Evolutionary conservation across 2,329 filamentous ascomycete species (phyloP).

Genomic region (Cryphonectria naterciae): DNA sequence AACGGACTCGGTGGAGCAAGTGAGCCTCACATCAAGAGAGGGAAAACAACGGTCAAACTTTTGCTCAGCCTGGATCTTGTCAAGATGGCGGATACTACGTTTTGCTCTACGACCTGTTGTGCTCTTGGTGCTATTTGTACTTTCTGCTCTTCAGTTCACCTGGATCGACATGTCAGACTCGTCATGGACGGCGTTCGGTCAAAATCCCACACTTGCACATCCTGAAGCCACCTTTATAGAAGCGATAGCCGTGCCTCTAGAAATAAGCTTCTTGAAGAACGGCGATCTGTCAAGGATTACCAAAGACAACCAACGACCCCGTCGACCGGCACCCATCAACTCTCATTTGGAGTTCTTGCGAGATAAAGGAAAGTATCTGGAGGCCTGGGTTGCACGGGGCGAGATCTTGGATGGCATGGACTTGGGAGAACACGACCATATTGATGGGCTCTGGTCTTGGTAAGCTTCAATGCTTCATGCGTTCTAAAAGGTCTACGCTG

Average conservation of each 20-base stretch:
- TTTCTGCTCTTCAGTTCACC: conserved; percentile 1
- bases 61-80: background rate
- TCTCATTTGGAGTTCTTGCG: conserved; percentile 5
- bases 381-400: conserved; percentile 11
- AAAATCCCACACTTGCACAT: background rate
- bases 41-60: background rate
- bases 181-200: conserved; percentile 6
- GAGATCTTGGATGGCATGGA: conserved; percentile 9
- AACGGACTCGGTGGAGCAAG: background rate
- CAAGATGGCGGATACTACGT: conserved; percentile 6
- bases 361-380: conserved; percentile 5
- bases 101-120: conserved; percentile 4
- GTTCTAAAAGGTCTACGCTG: background rate
- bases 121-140: conserved; percentile 1
- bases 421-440: conserved; percentile 5
- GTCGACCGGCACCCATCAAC: background rate
- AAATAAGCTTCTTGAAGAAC: conserved; percentile 3
- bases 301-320: conserved; percentile 4
- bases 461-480: background rate
- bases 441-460: conserved; percentile 16
- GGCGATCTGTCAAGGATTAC: conserved; percentile 5
- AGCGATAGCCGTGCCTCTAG: background rate
- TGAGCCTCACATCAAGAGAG: background rate
- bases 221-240: background rate
- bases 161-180: conserved; percentile 1